phyloP scores from a whole-genome alignment of 768 basidiomycete species.

The Mycena haematopus region DNA sequence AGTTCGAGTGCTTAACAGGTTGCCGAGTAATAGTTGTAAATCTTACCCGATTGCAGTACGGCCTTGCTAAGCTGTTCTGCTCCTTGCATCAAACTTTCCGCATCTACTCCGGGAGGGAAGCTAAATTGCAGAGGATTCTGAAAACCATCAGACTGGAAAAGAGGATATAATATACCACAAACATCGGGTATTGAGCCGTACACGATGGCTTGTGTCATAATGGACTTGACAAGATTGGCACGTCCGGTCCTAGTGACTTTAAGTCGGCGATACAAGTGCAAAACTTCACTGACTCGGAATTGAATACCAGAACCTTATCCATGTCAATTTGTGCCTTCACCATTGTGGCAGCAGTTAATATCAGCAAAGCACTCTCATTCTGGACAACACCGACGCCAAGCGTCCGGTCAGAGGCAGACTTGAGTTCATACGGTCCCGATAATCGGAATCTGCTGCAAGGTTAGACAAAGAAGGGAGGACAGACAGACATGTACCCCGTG shows the following conservation, averaged over 20 bases:
- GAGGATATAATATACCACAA: constrained; percentile 20
- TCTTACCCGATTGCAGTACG: constrained; percentile 74
- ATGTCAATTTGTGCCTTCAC: constrained; percentile 69
- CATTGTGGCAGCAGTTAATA: constrained; percentile 73
- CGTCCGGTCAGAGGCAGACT: constrained; percentile 68
- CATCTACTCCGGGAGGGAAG: constrained; percentile 81
- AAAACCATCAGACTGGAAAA: constrained; percentile 1
- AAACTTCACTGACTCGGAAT: constrained; percentile 60
- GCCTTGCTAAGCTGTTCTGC: constrained; percentile 77
- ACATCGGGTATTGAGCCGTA: constrained; percentile 76
- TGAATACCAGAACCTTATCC: constrained; percentile 65
- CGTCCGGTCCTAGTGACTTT: constrained; percentile 56
- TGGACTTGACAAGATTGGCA: constrained; percentile 74
- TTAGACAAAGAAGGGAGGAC: neutral
- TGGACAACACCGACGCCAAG: constrained; percentile 70
- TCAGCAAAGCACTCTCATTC: constrained; percentile 55
- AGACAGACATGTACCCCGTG: constrained; percentile 54
- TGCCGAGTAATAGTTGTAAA: neutral
- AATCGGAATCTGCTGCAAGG: constrained; percentile 62
- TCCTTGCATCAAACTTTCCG: constrained; percentile 78
- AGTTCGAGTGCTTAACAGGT: neutral
- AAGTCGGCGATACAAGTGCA: neutral
- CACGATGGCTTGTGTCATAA: constrained; percentile 83
- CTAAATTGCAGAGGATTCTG: constrained; percentile 83
- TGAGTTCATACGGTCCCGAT: constrained; percentile 77